Evolutionary conservation across 1,139 yeast species (phyloP), one percentile per base, ranked within the genome.

Genomic region (Suhomyces wounanorum): DNA sequence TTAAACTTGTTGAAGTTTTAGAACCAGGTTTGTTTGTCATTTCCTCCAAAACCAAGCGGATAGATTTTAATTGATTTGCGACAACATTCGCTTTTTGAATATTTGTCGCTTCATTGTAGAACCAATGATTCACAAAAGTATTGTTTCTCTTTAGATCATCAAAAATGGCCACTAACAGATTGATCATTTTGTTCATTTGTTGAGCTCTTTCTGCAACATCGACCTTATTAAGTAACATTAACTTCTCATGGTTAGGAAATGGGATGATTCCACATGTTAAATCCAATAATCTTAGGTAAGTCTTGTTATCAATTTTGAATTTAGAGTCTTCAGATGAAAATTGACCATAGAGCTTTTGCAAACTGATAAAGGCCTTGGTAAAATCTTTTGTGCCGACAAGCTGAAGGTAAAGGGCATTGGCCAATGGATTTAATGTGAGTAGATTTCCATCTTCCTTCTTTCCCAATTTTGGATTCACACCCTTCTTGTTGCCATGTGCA

Each of bases 231-330:
- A 86, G 68, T 52, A 79, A 70, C 8, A 60, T 64, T 30, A 76
- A 61, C 58, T 81, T 82, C 50, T 78, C 79, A 18, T 70, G 67
- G 41, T 70, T 70, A 2, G 86, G 78, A 50, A 83, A 81, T 5
- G 91, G 91, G 33, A 85, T 70, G 8, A 85, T 71, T 0, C 87
- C 85, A 47, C 81, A 70, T 2, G 84, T 72, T 49, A 83, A 68
- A 60, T 86, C 91, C 52, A 82, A 56, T 33, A 82, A 61, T 49
- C 78, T 67, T 48, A 78, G 61, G 43, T 75, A 68, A 3, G 69
- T 62, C 36, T 61, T 60, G 39, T 60, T 58, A 42, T 71, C 76
- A 41, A 68, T 60, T 30, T 54, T 52, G 28, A 43, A 44, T 16
- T 50, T 52, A 25, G 63, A 54, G 40, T 64, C 53, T 13, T 48